Base-by-base conservation (phyloP, 2,329 filamentous ascomycete species). In the Penicillium rolfsii region DNA sequence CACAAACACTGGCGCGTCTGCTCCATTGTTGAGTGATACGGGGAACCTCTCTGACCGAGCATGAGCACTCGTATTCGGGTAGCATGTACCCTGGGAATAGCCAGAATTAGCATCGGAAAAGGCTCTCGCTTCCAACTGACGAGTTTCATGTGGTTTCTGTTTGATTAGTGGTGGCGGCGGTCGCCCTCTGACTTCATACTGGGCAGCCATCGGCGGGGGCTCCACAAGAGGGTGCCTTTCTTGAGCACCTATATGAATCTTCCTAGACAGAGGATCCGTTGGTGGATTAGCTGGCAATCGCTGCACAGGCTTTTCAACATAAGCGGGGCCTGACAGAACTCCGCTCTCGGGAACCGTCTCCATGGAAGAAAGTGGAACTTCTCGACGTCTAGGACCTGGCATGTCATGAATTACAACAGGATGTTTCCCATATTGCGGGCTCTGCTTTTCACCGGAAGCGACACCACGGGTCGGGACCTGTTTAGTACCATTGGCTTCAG, bases 1-100 rank as follows among this genome's bases (percentile, higher is more conserved):
- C 58, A 76, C 71, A 59, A 76, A 77, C 11, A 76, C 59, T 58
- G 74, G 73, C 26, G 62, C 63, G 64, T 72, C 69, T 35, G 64
- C 35, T 54, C 65, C 60, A 43, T 68, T 61, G 54, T 56, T 36
- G 58, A 64, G 59, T 38, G 64, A 65, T 30, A 63, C 46, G 16
- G 61, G 58, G 45, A 56, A 55, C 45, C 65, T 70, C 59, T 68
- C 65, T 43, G 60, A 50, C 36, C 66, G 65, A 45, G 36, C 41
- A 52, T 60, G 59, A 49, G 62, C 50, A 22, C 63, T 67, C 63
- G 67, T 67, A 45, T 70, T 65, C 55, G 69, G 63, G 22, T 68
- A 59, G 46, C 62, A 58, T 28, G 64, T 64, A 55, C 68, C 66
- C 54, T 70, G 58, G 19, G 67, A 58, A 57, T 66, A 66, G 36